Evolutionary conservation across 1,139 yeast species (phyloP).

Genomic region (Suhomyces anneliseae): DNA sequence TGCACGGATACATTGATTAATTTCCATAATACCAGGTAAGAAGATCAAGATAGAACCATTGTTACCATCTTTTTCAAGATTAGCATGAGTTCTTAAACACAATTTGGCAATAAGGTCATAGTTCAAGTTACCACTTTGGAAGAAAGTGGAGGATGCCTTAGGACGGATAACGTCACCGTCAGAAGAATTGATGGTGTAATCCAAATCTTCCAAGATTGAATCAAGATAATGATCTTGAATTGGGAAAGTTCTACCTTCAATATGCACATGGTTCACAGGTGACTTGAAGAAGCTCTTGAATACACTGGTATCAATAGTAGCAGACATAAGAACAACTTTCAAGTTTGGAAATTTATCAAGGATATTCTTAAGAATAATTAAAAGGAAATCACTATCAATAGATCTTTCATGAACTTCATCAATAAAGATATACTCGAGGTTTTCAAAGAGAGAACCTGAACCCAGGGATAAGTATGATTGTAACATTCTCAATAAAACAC

Average conservation of each 20-base stretch:
- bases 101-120: conserved; percentile 66
- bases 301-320: conserved; percentile 77
- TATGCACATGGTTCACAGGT: conserved; percentile 61
- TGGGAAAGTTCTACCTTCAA: conserved; percentile 93
- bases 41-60: conserved; percentile 81
- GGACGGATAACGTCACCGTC: conserved; percentile 52
- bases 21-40: conserved; percentile 90
- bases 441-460: conserved; percentile 41
- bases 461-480: conserved; percentile 44
- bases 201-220: conserved; percentile 53
- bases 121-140: conserved; percentile 65
- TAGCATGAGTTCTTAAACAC: conserved; percentile 51
- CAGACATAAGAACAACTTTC: conserved; percentile 86
- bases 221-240: conserved; percentile 75
- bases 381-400: conserved; percentile 81
- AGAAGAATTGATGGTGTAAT: conserved; percentile 50
- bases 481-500: conserved; percentile 83
- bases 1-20: conserved; percentile 47
- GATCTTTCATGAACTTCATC: conserved; percentile 98
- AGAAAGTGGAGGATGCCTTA: conserved; percentile 61
- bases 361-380: conserved; percentile 71
- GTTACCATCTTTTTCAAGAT: conserved; percentile 35
- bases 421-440: conserved; percentile 68
- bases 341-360: conserved; percentile 49
- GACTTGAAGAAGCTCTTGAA: conserved; percentile 63